These are phyloP conservation scores for Tuber indicum DNA, from an alignment of 495 filamentous ascomycete species.

Conservation along the genomic window DNA sequence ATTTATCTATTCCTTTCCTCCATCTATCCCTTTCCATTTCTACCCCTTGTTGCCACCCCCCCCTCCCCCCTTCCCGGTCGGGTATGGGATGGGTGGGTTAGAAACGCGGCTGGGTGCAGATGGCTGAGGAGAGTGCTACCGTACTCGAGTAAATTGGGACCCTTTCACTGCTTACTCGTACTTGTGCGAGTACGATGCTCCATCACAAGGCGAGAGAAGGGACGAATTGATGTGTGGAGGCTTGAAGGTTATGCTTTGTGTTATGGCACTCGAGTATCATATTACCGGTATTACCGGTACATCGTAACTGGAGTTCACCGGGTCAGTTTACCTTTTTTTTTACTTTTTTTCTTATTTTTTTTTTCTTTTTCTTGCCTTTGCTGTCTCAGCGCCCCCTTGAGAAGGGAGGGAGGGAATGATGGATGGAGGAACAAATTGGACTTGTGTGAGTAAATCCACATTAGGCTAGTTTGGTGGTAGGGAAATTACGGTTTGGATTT, in stretches of 20 bases:
- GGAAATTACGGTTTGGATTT: neutral
- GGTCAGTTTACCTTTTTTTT: neutral
- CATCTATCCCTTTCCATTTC: neutral
- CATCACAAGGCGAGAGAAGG: neutral
- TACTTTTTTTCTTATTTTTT: neutral
- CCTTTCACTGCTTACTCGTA: neutral
- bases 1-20: neutral
- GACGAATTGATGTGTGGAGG: neutral
- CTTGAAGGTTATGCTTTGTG: neutral
- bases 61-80: neutral
- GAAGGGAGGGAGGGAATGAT: neutral
- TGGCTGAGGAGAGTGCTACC: neutral
- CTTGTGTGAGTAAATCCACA: neutral
- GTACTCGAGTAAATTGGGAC: neutral
- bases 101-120: neutral
- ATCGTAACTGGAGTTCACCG: neutral
- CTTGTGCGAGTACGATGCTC: neutral
- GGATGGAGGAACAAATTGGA: neutral
- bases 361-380: neutral
- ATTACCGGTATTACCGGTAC: neutral
- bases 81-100: neutral
- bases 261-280: neutral
- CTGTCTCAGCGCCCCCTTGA: neutral
- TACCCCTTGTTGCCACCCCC: neutral
- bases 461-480: neutral